A percentile compares a stretch with the other conserved stretches of the same genome.
Evolutionary conservation across 352 stramenopile genomes (phyloP).

Genomic region (Phytopythium helicoides): DNA sequence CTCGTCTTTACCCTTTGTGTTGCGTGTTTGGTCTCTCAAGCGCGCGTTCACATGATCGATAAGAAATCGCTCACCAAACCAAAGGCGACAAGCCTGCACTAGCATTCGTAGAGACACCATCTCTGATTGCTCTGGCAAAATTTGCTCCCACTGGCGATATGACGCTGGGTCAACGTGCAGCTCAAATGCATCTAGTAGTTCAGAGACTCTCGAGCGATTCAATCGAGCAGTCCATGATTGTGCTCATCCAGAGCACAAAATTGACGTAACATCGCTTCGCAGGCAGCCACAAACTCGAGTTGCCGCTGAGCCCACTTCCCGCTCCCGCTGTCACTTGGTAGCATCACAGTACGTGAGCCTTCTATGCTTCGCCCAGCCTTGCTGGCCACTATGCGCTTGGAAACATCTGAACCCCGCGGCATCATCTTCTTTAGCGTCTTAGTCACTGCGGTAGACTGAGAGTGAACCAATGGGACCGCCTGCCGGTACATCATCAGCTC

Average conservation of each 20-base stretch:
- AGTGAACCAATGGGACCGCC: conserved; percentile 50
- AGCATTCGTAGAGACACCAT: conserved; percentile 35
- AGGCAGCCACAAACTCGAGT: conserved; percentile 43
- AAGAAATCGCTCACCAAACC: conserved; percentile 48
- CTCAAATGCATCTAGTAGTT: conserved; percentile 4
- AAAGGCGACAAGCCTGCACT: conserved; percentile 44
- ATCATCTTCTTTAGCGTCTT: conserved; percentile 61
- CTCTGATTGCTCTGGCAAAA: conserved; percentile 15
- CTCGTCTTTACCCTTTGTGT: neutral
- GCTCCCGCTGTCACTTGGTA: neutral
- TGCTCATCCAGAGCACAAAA: conserved; percentile 15
- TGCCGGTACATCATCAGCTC: conserved; percentile 51
- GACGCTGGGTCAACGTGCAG: conserved; percentile 33
- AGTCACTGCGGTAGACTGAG: conserved; percentile 51
- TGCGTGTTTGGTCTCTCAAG: conserved; percentile 20
- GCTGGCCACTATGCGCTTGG: conserved; percentile 42
- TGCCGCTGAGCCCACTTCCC: conserved; percentile 7
- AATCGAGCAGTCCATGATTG: neutral
- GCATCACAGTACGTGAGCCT: neutral
- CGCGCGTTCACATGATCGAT: conserved; percentile 27
- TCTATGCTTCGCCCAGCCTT: too few relatives aligned
- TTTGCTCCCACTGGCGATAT: conserved; percentile 65
- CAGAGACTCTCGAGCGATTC: neutral
- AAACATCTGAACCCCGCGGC: conserved; percentile 28
- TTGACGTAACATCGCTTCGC: conserved; percentile 38